phyloP scores from a whole-genome alignment of 192 early-diverging fungal genomes.

The Gaertneriomyces sp. region DNA sequence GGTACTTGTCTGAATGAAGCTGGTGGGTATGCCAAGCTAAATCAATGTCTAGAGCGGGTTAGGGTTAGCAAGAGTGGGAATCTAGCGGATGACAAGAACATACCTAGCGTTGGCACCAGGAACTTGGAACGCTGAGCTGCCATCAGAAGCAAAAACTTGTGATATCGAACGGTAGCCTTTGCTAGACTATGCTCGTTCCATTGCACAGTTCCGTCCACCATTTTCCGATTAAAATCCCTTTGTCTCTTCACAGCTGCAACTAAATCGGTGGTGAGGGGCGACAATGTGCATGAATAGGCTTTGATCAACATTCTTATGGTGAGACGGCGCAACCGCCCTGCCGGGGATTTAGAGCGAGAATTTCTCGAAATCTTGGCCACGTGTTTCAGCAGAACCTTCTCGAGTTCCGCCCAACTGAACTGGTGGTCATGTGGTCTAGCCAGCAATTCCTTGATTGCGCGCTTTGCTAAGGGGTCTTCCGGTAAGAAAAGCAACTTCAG shows the following conservation, averaged over 20 bases:
- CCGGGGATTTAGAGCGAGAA: too few species aligned
- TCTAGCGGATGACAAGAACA: constrained; percentile 11
- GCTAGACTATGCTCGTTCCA: constrained; percentile 28
- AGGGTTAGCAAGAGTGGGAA: constrained; percentile 9
- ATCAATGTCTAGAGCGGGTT: constrained; percentile 50
- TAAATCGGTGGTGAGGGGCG: constrained; percentile 44
- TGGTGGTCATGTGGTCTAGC: too few species aligned
- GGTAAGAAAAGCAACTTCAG: neutral
- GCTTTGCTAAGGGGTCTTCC: neutral
- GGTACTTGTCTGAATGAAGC: constrained; percentile 52
- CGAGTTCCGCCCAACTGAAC: too few species aligned
- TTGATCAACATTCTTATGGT: constrained; percentile 22
- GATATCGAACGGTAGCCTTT: constrained; percentile 41
- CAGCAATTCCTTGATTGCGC: constrained; percentile 8
- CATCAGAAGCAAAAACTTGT: constrained; percentile 48
- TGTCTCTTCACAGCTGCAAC: constrained; percentile 50
- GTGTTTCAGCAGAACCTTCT: too few species aligned
- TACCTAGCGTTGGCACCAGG: constrained; percentile 57
- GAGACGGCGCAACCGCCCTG: neutral
- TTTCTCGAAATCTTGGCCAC: too few species aligned
- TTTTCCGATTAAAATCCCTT: constrained; percentile 48
- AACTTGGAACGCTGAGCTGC: constrained; percentile 25
- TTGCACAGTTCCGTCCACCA: constrained; percentile 37
- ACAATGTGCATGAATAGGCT: constrained; percentile 39
- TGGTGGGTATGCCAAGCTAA: constrained; percentile 69